phyloP scores from a whole-genome alignment of 371 early-diverging fungal species.

The Mortierella sp. region DNA sequence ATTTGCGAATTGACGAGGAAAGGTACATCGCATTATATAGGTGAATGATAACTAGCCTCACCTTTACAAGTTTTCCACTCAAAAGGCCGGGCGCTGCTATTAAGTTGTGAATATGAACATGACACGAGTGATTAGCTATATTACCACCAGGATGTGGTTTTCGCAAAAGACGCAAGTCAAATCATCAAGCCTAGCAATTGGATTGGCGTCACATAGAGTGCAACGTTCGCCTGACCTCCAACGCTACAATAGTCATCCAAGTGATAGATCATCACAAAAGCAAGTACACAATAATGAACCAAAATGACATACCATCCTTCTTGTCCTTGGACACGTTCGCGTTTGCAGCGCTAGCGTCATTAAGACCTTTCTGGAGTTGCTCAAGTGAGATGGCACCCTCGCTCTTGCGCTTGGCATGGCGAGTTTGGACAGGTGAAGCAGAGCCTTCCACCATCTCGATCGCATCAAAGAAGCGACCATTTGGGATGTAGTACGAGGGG shows the following conservation, averaged over 20 bases:
- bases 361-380: conserved; percentile 41
- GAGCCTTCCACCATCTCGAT: conserved; percentile 40
- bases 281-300: background rate
- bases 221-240: too few species aligned
- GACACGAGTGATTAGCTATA: background rate
- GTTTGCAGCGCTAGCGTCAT: conserved; percentile 22
- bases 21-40: background rate
- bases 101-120: conserved; percentile 3
- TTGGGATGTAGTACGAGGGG: conserved; percentile 31
- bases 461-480: conserved; percentile 40
- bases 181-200: too few species aligned
- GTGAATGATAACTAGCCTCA: background rate
- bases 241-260: background rate
- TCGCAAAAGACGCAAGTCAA: too few species aligned
- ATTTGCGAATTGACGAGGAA: too few species aligned
- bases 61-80: conserved; percentile 50
- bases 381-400: conserved; percentile 46
- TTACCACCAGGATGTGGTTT: background rate
- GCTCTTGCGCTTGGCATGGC: conserved; percentile 51
- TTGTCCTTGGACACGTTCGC: conserved; percentile 12
- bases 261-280: background rate
- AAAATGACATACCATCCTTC: conserved; percentile 19
- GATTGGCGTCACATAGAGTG: too few species aligned
- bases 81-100: conserved; percentile 21
- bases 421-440: conserved; percentile 46